phyloP scores from a whole-genome alignment of 1,284 basidiomycete genomes.

The Irpex sp. region DNA sequence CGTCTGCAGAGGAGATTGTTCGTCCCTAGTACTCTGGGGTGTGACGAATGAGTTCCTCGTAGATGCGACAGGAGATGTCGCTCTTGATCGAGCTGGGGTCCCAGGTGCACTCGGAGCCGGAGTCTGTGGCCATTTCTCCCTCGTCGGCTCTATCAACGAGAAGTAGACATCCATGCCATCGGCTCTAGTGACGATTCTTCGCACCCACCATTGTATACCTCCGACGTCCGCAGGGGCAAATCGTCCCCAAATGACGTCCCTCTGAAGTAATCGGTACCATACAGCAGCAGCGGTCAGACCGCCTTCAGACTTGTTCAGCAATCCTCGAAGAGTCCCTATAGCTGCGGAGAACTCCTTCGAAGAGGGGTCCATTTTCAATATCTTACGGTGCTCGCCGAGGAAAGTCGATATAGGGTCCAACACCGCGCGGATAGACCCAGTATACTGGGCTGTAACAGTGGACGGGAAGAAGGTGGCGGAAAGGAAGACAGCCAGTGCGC shows the following conservation, averaged over 20 bases:
- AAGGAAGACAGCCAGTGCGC: slow-evolving; percentile 50
- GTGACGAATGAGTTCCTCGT: not conserved
- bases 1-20: not conserved
- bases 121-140: slow-evolving; percentile 54
- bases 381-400: slow-evolving; percentile 44
- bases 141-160: slow-evolving; percentile 53
- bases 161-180: slow-evolving; percentile 70
- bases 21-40: not conserved
- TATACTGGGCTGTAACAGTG: slow-evolving; percentile 64
- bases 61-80: slow-evolving; percentile 8
- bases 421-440: slow-evolving; percentile 47
- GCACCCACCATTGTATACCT: slow-evolving; percentile 46
- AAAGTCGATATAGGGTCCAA: slow-evolving; percentile 48
- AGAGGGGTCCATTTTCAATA: slow-evolving; percentile 44
- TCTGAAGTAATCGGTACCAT: slow-evolving; percentile 51
- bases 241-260: slow-evolving; percentile 64
- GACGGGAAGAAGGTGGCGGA: slow-evolving; percentile 64
- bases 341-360: slow-evolving; percentile 43
- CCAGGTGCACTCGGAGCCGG: slow-evolving; percentile 39
- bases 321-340: slow-evolving; percentile 27
- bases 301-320: slow-evolving; percentile 50
- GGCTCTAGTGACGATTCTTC: slow-evolving; percentile 53
- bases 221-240: slow-evolving; percentile 61
- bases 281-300: slow-evolving; percentile 52
- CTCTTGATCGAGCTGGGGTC: slow-evolving; percentile 35